Evolutionary conservation across 176 grass and related monocot genomes (phyloP), one percentile per base, ranked within the genome.

Genomic region (Avena insularis): DNA sequence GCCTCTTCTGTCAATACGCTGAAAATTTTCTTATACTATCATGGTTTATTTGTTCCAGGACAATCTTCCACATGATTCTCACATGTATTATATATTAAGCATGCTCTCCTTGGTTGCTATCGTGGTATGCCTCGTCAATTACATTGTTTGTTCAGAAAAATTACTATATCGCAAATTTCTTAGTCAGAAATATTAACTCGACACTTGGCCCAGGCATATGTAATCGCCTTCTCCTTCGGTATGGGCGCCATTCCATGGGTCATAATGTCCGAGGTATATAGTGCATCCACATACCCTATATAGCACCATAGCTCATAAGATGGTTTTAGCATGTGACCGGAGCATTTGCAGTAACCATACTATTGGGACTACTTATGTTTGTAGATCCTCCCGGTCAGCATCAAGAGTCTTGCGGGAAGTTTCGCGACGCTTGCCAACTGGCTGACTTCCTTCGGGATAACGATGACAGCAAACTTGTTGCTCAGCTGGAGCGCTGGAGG

Each of bases 221-320:
- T 94, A 1, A 68, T 99, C 73, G 46, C 90, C 53, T 96, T 99
- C 68, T 96, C 97, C 65, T 90, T 99, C 35, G 94, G 97, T 55
- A 83, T 99, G 87, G 94, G 97, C 25, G 94, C 97, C 27, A 99
- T 96, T 92, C 97, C 97, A 56, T 99, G 97, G 94, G 91, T 99
- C 79, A 99, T 99, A 53, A 99, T 99, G 97, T 99, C 97, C 14
- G 94, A 99, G 97, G 97, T 99, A 92, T 58, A 74, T 58, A 78
- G 57, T 83, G 23, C 15, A 50, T 71, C 49, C 14, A 0, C 36
- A 63, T 35, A 62, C 31, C 8, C 8, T 2, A 2, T 73, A 8
- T 35, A 84, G 27, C 29, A 46, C 7, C 57, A 75, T 81, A 31
- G 2, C 23, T 54, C 82, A 40, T 55, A 36, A 89, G 75, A 84